Base-by-base conservation (phyloP, 2,329 filamentous ascomycete genomes). In the Pseudogymnoascus sp. region DNA sequence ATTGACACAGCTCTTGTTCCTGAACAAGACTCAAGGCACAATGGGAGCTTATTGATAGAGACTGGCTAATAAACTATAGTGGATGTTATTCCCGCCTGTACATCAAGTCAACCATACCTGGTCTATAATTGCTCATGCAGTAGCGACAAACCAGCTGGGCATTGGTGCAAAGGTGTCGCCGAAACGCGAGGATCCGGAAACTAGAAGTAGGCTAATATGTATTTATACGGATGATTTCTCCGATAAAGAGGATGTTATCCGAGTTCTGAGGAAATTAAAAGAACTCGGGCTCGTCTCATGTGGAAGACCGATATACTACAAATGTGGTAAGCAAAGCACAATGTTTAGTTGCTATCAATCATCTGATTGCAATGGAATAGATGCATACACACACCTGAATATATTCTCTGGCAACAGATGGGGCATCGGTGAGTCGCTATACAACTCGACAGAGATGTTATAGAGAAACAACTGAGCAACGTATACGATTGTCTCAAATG, bases 211-310 rank as follows among this genome's bases (percentile, higher is more conserved):
- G 19, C 74, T 94, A 42, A 84, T 95, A 25, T 92, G 89, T 67
- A 78, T 95, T 6, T 95, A 95, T 73, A 95, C 90, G 4, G 77
- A 78, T 42, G 85, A 96, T 72, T 94, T 92, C 70, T 77, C 77
- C 28, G 85, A 95, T 70, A 79, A 76, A 60, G 76, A 80, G 3
- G 90, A 95, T 70, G 82, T 95, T 5, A 80, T 78, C 28, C 80
- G 88, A 45, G 88, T 95, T 3, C 75, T 93, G 39, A 71, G 78
- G 63, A 81, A 78, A 66, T 73, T 95, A 65, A 80, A 81, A 60
- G 78, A 85, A 62, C 76, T 92, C 63, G 84, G 81, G 6, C 75
- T 94, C 38, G 78, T 88, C 60, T 77, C 77, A 35, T 64, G 72
- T 19, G 73, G 73, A 3, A 77, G 75, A 52, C 75, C 79, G 0